phyloP scores from a whole-genome alignment of 805 yeast species.

The Candida alai region DNA sequence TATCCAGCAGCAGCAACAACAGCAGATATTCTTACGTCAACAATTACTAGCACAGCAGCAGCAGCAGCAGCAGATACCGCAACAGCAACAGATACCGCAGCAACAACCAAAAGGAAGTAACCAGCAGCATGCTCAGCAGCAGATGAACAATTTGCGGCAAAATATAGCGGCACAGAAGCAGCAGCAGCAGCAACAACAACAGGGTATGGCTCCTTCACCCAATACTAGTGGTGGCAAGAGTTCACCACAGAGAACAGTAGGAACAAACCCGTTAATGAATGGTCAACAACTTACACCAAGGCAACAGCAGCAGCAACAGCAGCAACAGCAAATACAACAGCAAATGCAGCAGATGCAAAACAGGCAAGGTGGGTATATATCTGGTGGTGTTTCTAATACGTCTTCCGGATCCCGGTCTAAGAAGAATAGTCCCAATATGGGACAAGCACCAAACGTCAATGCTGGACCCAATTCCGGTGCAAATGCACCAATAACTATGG shows the following conservation, averaged over 20 bases:
- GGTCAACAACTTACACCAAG: slow-evolving; percentile 5
- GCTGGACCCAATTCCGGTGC: no score
- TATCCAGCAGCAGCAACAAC: no score
- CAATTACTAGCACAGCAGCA: slow-evolving; percentile 17
- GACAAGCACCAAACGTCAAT: no score
- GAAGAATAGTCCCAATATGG: no score
- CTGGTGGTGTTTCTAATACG: no score
- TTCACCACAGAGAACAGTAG: background rate
- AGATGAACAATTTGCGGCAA: slow-evolving; percentile 48
- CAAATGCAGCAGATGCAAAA: no score
- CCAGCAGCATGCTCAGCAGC: slow-evolving; percentile 47
- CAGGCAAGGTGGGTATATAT: no score
- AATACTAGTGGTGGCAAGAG: background rate
- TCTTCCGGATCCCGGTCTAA: no score
- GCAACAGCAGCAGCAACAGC: slow-evolving; percentile 11
- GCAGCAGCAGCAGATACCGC: slow-evolving; percentile 11
- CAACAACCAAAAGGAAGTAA: slow-evolving; percentile 21
- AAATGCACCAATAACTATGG: slow-evolving; percentile 8
- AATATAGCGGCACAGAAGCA: slow-evolving; percentile 34
- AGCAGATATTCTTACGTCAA: slow-evolving; percentile 28
- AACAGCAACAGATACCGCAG: slow-evolving; percentile 11
- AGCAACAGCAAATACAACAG: no score
- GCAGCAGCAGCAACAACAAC: slow-evolving; percentile 17
- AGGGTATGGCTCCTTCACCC: slow-evolving; percentile 1
- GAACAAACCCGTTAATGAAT: slow-evolving; percentile 6